These are phyloP conservation scores for Microdochium bolleyi DNA, from an alignment of 2,329 filamentous ascomycete species.

Conservation along the genomic window DNA sequence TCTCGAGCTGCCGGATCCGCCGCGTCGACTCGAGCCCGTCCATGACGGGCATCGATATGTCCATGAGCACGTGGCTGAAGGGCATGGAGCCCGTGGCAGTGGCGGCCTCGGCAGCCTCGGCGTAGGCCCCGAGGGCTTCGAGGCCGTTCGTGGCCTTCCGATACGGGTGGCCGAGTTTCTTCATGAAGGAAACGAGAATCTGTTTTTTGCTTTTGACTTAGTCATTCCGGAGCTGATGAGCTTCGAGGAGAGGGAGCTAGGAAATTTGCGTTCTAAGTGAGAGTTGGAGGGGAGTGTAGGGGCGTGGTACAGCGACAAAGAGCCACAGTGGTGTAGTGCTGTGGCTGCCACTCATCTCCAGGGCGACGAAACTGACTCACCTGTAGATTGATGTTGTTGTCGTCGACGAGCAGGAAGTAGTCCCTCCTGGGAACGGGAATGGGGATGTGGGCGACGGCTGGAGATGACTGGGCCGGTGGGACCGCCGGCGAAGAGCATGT, in stretches of 20 bases:
- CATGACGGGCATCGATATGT: constrained; percentile 49
- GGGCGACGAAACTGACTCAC: too few relatives aligned
- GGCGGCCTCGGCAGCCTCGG: constrained; percentile 3
- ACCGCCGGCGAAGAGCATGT: too few relatives aligned
- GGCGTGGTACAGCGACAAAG: too few relatives aligned
- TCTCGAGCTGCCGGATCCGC: constrained; percentile 38
- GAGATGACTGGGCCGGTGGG: too few relatives aligned
- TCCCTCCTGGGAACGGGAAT: too few relatives aligned
- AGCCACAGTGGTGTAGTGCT: too few relatives aligned
- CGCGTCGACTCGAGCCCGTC: constrained; percentile 40
- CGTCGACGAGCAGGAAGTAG: constrained; percentile 27
- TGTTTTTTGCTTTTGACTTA: constrained; percentile 3
- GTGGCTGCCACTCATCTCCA: too few relatives aligned
- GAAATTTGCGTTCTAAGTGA: too few relatives aligned
- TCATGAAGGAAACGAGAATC: constrained; percentile 20
- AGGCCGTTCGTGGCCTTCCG: constrained; percentile 27
- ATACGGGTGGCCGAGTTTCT: constrained; percentile 20
- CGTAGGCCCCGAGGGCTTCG: constrained; percentile 25
- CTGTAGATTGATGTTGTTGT: constrained; percentile 29
- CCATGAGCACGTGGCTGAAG: constrained; percentile 32
- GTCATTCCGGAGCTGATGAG: too few relatives aligned
- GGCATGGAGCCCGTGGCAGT: constrained; percentile 6
- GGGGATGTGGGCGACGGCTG: too few relatives aligned
- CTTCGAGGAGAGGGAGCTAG: too few relatives aligned
- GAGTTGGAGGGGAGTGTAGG: too few relatives aligned